Conservation (phyloP, 2,329 filamentous ascomycete genomes). For the Talaromyces pinophilus region DNA sequence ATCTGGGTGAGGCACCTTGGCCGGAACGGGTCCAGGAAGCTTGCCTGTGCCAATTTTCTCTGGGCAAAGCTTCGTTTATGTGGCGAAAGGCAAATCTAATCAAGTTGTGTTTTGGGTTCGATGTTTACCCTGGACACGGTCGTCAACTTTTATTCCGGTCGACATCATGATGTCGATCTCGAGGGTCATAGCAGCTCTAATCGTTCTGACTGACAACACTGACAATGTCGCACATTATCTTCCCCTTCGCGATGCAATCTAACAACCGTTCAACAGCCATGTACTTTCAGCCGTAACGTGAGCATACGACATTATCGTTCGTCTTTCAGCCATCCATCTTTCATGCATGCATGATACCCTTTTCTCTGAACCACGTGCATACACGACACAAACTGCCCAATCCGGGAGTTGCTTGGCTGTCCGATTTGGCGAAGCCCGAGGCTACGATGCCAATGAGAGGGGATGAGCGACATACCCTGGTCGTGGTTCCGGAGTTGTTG, state of each 20-base stretch:
- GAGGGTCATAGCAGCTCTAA: background rate
- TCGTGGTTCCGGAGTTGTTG: background rate
- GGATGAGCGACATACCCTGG: background rate
- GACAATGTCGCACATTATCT: background rate
- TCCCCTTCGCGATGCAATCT: background rate
- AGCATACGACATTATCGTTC: background rate
- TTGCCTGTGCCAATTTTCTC: background rate
- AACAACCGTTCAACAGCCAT: background rate
- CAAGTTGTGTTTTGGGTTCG: background rate
- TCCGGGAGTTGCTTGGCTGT: background rate
- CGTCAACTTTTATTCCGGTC: background rate
- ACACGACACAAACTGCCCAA: background rate
- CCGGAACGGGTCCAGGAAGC: conserved; percentile 4
- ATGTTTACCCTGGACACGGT: background rate
- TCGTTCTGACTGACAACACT: background rate
- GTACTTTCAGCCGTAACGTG: background rate
- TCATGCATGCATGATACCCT: background rate
- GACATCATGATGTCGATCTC: background rate
- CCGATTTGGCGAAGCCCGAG: background rate
- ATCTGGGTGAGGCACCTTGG: background rate
- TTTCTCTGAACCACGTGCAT: conserved; percentile 1
- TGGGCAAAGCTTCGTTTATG: background rate
- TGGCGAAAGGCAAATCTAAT: background rate
- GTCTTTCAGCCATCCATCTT: background rate
- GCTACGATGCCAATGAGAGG: background rate